Conservation (phyloP, 1,139 yeast species). For the Debaryomycetaceae sp. region DNA sequence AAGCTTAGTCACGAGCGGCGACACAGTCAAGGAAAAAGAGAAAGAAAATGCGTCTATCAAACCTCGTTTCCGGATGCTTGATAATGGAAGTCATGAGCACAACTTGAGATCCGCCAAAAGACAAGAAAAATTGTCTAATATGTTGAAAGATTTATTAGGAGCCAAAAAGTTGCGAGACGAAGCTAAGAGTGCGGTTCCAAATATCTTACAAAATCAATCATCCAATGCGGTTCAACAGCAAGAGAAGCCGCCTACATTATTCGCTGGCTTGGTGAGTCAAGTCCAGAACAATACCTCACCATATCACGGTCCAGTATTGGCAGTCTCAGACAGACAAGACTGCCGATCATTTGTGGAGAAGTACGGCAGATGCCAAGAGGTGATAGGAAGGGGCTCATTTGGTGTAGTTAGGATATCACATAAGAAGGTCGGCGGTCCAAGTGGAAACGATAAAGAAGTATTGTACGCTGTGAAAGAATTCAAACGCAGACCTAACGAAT, state of each 20-base stretch:
- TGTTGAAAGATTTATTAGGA: slow-evolving; percentile 83
- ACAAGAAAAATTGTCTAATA: slow-evolving; percentile 81
- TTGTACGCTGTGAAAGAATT: slow-evolving; percentile 49
- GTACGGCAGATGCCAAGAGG: slow-evolving; percentile 50
- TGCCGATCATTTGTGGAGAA: slow-evolving; percentile 45
- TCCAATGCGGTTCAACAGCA: slow-evolving; percentile 5
- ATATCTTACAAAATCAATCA: slow-evolving; percentile 26
- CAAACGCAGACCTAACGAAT: slow-evolving; percentile 38
- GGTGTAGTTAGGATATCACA: slow-evolving; percentile 48
- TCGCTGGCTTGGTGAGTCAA: slow-evolving; percentile 77
- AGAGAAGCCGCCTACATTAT: slow-evolving; percentile 64
- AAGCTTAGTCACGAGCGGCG: slow-evolving; percentile 3
- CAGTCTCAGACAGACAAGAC: slow-evolving; percentile 19
- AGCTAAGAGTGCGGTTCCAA: slow-evolving; percentile 84
- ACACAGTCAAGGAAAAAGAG: not conserved
- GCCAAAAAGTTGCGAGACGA: slow-evolving; percentile 77
- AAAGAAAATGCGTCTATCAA: slow-evolving; percentile 6
- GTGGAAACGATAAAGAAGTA: slow-evolving; percentile 23
- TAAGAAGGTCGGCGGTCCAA: slow-evolving; percentile 23
- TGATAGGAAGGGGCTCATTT: slow-evolving; percentile 46
- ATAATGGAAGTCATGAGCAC: slow-evolving; percentile 77
- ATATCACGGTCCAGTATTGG: slow-evolving; percentile 16
- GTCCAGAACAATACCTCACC: slow-evolving; percentile 42
- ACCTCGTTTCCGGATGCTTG: slow-evolving; percentile 52
- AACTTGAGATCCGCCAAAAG: slow-evolving; percentile 72